phyloP scores from a whole-genome alignment of 2,329 filamentous ascomycete species.

The Xylaria sp. region DNA sequence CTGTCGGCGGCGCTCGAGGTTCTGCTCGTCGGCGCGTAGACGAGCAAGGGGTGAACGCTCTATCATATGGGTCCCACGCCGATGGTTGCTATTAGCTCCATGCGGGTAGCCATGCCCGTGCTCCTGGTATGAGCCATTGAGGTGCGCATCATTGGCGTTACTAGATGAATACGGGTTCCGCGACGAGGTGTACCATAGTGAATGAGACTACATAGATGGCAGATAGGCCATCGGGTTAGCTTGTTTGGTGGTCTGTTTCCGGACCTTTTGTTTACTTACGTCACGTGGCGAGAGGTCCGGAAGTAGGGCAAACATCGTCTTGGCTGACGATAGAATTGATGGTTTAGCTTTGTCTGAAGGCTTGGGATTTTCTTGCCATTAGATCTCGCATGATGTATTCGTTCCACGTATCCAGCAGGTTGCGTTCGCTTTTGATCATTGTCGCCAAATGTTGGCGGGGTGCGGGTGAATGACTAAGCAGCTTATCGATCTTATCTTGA shows the following conservation, averaged over 20 bases:
- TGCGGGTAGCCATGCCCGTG: constrained; percentile 42
- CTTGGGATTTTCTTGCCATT: neutral
- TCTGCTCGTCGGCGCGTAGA: constrained; percentile 79
- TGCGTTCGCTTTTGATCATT: neutral
- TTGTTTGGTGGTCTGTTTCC: constrained; percentile 8
- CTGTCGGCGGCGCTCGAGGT: constrained; percentile 77
- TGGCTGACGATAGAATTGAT: neutral
- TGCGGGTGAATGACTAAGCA: constrained; percentile 35
- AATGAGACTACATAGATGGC: constrained; percentile 67
- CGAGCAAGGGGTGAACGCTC: constrained; percentile 72
- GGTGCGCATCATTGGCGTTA: constrained; percentile 49
- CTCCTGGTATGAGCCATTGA: constrained; percentile 37
- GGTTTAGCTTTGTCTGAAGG: neutral
- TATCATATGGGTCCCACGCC: constrained; percentile 54
- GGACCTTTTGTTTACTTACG: constrained; percentile 57
- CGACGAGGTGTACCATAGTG: constrained; percentile 77
- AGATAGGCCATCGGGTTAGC: constrained; percentile 11
- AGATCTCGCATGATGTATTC: constrained; percentile 2
- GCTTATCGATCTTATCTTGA: constrained; percentile 29
- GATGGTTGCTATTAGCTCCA: constrained; percentile 39
- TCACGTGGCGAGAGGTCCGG: constrained; percentile 76
- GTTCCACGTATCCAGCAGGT: constrained; percentile 6
- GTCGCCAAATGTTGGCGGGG: constrained; percentile 27
- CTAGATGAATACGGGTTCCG: constrained; percentile 57
- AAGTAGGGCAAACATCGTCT: constrained; percentile 68